These are phyloP conservation scores for Metschnikowia reukaufii DNA, from an alignment of 805 yeast species.

Conservation along the genomic window DNA sequence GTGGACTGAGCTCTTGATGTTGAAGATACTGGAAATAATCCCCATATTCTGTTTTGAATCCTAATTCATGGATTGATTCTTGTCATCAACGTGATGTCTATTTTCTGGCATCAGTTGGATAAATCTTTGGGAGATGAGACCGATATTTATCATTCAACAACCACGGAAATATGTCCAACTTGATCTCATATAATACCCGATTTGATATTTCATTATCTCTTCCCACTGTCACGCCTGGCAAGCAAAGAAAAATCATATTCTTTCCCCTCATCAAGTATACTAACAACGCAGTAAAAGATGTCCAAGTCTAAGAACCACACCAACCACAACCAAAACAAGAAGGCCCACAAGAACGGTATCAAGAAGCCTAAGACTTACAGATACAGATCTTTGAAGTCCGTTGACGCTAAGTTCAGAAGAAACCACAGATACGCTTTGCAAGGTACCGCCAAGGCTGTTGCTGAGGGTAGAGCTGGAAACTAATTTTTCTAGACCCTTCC, in stretches of 20 bases:
- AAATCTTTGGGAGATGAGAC: too few relatives aligned
- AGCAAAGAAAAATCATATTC: neutral
- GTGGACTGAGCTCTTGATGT: neutral
- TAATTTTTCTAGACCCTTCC: slow-evolving; percentile 7
- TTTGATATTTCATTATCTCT: neutral
- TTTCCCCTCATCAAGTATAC: slow-evolving; percentile 19
- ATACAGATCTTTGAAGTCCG: slow-evolving; percentile 98
- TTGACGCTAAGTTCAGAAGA: slow-evolving; percentile 98
- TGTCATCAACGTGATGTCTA: too few relatives aligned
- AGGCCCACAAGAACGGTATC: slow-evolving; percentile 99
- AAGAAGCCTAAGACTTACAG: slow-evolving; percentile 98
- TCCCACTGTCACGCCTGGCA: neutral
- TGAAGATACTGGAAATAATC: neutral
- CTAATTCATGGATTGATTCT: too few relatives aligned
- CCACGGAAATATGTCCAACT: too few relatives aligned
- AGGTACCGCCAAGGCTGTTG: slow-evolving; percentile 94
- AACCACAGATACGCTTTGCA: slow-evolving; percentile 99
- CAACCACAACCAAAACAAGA: slow-evolving; percentile 98
- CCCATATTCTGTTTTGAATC: neutral
- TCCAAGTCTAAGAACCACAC: slow-evolving; percentile 99
- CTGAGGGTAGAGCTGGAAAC: slow-evolving; percentile 34
- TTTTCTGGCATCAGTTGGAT: too few relatives aligned
- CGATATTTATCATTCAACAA: too few relatives aligned
- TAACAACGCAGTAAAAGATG: slow-evolving; percentile 55
- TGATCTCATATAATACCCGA: too few relatives aligned